phyloP scores from a whole-genome alignment of 1,284 basidiomycete genomes.

The Pascua sp. region DNA sequence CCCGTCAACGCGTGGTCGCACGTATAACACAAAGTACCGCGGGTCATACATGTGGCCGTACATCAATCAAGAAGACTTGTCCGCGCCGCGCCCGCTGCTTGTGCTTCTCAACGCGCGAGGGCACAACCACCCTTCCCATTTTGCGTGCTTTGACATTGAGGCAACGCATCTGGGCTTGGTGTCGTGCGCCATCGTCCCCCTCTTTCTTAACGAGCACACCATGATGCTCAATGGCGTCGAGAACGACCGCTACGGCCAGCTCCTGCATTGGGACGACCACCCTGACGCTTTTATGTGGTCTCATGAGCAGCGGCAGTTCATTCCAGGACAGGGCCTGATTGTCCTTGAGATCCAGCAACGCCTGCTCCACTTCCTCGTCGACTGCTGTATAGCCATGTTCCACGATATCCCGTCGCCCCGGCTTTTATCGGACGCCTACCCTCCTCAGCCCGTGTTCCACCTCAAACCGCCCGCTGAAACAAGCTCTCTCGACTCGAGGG shows the following conservation, averaged over 20 bases:
- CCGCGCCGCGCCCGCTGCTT: not conserved
- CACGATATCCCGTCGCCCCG: conserved; percentile 1
- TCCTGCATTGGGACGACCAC: conserved; percentile 1
- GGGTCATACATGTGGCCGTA: conserved; percentile 1
- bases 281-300: not conserved
- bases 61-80: conserved; percentile 4
- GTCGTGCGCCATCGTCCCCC: not conserved
- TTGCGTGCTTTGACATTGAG: not conserved
- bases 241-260: conserved; percentile 1
- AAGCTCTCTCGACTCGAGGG: not conserved
- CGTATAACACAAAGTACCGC: not conserved
- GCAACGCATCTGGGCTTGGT: not conserved
- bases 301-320: not conserved
- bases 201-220: not conserved
- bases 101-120: conserved; percentile 4
- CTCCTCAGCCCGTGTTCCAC: not conserved
- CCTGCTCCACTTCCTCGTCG: not conserved
- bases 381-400: conserved; percentile 3
- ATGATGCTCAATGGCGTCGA: conserved; percentile 5
- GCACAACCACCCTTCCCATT: conserved; percentile 2
- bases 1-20: too few species aligned
- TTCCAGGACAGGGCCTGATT: not conserved
- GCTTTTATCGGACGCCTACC: conserved; percentile 1
- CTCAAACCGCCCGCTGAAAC: not conserved
- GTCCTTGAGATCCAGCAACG: conserved; percentile 5